A percentile compares a stretch with the other conserved stretches of the same genome.
Conservation (phyloP, 495 filamentous ascomycete species). For the Chaetomium tenue region DNA sequence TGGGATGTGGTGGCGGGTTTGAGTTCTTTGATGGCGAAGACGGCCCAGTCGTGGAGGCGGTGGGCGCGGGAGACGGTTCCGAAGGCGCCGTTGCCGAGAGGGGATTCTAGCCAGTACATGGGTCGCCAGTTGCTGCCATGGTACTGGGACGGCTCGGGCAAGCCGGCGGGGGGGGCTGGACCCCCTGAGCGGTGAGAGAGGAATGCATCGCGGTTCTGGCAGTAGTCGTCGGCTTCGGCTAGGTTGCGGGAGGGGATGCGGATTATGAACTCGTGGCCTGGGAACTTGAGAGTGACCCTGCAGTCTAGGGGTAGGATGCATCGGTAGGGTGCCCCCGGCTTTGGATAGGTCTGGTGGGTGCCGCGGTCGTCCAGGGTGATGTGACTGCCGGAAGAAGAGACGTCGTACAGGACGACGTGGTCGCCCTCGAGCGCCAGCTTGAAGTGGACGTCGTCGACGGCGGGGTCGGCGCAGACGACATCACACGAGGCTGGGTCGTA, state of each 20-base stretch:
- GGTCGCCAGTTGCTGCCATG: neutral
- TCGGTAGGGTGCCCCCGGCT: neutral
- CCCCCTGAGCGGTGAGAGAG: neutral
- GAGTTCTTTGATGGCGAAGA: conserved; percentile 8
- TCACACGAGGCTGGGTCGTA: neutral
- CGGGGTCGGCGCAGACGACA: neutral
- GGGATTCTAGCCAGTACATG: conserved; percentile 12
- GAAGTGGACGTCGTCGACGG: neutral
- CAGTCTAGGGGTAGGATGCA: conserved; percentile 1
- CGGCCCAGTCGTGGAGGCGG: conserved; percentile 8
- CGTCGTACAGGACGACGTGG: conserved; percentile 9
- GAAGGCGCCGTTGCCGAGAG: neutral
- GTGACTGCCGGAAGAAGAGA: neutral
- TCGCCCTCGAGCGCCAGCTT: conserved; percentile 2
- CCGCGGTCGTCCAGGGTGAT: neutral
- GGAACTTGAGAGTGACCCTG: neutral
- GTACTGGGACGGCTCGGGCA: neutral
- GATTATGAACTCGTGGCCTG: neutral
- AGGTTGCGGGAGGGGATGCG: neutral
- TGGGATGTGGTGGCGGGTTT: too few species aligned
- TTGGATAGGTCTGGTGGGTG: neutral
- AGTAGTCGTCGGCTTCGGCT: neutral
- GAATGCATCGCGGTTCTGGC: neutral
- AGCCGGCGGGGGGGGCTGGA: too few species aligned
- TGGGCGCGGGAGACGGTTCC: neutral